phyloP scores from a whole-genome alignment of 371 early-diverging fungal species.

The Apophysomyces trapeziformis region DNA sequence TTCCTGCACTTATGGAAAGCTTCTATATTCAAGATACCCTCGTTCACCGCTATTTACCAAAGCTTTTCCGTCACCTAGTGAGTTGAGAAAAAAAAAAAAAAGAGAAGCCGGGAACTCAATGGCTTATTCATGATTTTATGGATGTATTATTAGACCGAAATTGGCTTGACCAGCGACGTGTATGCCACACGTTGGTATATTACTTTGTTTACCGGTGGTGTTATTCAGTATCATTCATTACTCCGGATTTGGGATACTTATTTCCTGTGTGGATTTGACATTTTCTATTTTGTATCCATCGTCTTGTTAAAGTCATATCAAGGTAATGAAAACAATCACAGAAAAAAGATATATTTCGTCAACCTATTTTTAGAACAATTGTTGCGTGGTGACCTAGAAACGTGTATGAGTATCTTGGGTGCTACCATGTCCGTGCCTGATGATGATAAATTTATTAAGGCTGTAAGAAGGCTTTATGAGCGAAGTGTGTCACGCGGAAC shows the following conservation, averaged over 20 bases:
- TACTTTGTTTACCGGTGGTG: slow-evolving; percentile 64
- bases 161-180: slow-evolving; percentile 54
- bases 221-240: slow-evolving; percentile 60
- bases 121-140: not conserved
- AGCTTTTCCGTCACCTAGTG: slow-evolving; percentile 58
- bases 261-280: slow-evolving; percentile 61
- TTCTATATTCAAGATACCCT: slow-evolving; percentile 67
- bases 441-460: slow-evolving; percentile 52
- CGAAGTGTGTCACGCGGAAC: slow-evolving; percentile 2
- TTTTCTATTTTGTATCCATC: slow-evolving; percentile 62
- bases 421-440: slow-evolving; percentile 58
- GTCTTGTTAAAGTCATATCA: slow-evolving; percentile 59
- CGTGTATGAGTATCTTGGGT: slow-evolving; percentile 55
- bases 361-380: slow-evolving; percentile 35
- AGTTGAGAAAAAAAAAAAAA: slow-evolving; percentile 3
- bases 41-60: slow-evolving; percentile 53
- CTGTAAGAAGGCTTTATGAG: slow-evolving; percentile 46
- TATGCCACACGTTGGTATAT: slow-evolving; percentile 73
- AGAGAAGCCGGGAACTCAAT: not conserved
- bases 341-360: slow-evolving; percentile 6
- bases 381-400: slow-evolving; percentile 51
- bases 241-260: slow-evolving; percentile 68
- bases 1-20: slow-evolving; percentile 65
- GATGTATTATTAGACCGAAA: slow-evolving; percentile 31
- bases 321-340: slow-evolving; percentile 33